phyloP scores from a whole-genome alignment of 768 basidiomycete species.

The Boletus pseudo-olivaceus region DNA sequence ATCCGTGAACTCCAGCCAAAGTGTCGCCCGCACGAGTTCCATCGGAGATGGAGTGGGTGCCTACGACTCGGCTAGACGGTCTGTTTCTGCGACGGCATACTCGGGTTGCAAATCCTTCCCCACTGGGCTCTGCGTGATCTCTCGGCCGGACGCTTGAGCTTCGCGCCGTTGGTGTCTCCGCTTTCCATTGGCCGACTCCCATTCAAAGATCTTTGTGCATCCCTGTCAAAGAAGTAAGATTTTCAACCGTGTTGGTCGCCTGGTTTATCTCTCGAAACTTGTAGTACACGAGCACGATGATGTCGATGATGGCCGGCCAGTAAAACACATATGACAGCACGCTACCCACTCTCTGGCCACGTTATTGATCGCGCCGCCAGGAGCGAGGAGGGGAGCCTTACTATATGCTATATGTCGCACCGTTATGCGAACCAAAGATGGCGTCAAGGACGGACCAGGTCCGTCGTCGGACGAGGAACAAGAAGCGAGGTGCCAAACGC shows the following conservation, averaged over 20 bases:
- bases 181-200: conserved; percentile 48
- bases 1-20: too few species aligned
- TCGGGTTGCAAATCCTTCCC: conserved; percentile 1
- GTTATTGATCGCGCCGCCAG: background rate
- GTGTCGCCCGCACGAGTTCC: background rate
- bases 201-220: conserved; percentile 57
- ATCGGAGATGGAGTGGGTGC: background rate
- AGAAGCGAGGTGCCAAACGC: conserved; percentile 86
- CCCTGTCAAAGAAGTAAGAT: conserved; percentile 44
- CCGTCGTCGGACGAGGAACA: conserved; percentile 60
- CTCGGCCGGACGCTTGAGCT: background rate
- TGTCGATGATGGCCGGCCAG: conserved; percentile 84
- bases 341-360: conserved; percentile 58
- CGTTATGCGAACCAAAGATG: conserved; percentile 88
- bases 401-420: conserved; percentile 68
- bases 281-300: conserved; percentile 57
- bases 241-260: background rate
- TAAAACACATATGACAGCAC: conserved; percentile 89
- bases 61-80: background rate
- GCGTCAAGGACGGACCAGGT: conserved; percentile 84
- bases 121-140: background rate
- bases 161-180: conserved; percentile 31
- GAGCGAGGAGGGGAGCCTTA: conserved; percentile 24
- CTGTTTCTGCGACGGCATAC: background rate
- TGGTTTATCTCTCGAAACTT: conserved; percentile 54